Base-by-base conservation (phyloP, 2,329 filamentous ascomycete species). In the Aspergillus fumigatiaffinis region DNA sequence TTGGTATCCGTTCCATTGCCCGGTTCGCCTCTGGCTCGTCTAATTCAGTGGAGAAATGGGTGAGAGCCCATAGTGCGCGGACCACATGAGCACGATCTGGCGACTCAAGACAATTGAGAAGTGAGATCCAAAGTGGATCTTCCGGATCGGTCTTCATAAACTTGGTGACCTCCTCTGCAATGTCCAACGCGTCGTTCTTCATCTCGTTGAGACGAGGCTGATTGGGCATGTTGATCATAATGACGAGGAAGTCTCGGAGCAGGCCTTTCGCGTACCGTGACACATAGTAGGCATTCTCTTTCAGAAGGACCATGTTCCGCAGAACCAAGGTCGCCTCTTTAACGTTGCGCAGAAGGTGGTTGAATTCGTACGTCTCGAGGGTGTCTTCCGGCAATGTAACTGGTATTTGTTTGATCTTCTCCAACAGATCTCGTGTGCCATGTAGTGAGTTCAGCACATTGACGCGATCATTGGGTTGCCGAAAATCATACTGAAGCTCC, bases 251-350 rank as follows among this genome's bases (percentile, higher is more conserved):
- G 66, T 97, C 92, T 68, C 89, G 88, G 42, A 95, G 79, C 1
- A 91, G 82, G 7, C 71, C 70, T 26, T 70, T 68, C 17, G 84
- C 84, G 59, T 93, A 86, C 25, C 88, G 86, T 4, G 91, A 84
- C 66, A 96, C 83, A 71, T 92, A 94, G 25, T 83, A 77, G 0
- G 93, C 93, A 69, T 99, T 99, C 60, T 96, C 92, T 23, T 87
- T 85, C 21, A 97, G 80, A 74, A 95, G 90, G n/a, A 92, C 88
- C 92, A 99, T 97, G 72, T 99, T 99, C 52, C 94, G 86, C 47
- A 97, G 81, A 20, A 96, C 92, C 50, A 97, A 79, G 21, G 89
- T 87, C 2, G 94, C 92, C 73, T 97, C 92, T 25, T 89, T 93
- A 60, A 96, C 83, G 62, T 91, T 84, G 12, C 89, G 84, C 59